Percentiles rank a stretch among this genome's conserved stretches.
phyloP scores from a whole-genome alignment of 495 filamentous ascomycete genomes.

The Letharia lupina region DNA sequence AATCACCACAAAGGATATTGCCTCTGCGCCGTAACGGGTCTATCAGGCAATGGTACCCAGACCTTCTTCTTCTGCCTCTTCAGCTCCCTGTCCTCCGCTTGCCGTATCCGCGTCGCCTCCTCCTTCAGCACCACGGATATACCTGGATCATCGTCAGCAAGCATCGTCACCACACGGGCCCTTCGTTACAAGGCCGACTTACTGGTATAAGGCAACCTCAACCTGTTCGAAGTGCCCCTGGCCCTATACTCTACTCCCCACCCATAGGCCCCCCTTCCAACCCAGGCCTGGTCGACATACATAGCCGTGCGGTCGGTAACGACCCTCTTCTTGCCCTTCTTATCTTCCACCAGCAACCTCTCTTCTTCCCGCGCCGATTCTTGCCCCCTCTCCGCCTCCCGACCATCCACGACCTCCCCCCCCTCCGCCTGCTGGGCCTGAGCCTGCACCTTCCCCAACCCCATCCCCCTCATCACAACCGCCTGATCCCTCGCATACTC shows the following conservation, averaged over 20 bases:
- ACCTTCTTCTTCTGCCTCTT: constrained; percentile 59
- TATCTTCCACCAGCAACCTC: constrained; percentile 30
- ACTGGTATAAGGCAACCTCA: constrained; percentile 65
- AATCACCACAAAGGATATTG: constrained; percentile 82
- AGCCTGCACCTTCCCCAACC: constrained; percentile 44
- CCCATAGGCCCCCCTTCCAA: constrained; percentile 61
- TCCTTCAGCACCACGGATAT: constrained; percentile 86
- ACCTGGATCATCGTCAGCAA: constrained; percentile 34
- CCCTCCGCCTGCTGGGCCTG: constrained; percentile 33
- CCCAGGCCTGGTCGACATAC: constrained; percentile 88
- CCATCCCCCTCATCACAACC: constrained; percentile 74
- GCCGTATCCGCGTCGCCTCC: constrained; percentile 74
- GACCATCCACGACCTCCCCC: constrained; percentile 31
- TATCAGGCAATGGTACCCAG: constrained; percentile 79
- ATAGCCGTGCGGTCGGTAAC: constrained; percentile 63
- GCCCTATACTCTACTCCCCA: constrained; percentile 54
- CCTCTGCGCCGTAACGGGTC: constrained; percentile 66
- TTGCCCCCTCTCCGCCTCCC: constrained; percentile 41
- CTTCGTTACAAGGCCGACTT: constrained; percentile 29
- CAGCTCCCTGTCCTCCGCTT: constrained; percentile 65
- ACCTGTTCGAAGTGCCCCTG: constrained; percentile 51
- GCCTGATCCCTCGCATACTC: constrained; percentile 69
- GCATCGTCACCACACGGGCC: not conserved
- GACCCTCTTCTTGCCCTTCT: constrained; percentile 51
- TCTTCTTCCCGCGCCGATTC: constrained; percentile 34